Evolutionary conservation across 192 early-diverging fungal genomes (phyloP).

Genomic region (Coemansia sp.): DNA sequence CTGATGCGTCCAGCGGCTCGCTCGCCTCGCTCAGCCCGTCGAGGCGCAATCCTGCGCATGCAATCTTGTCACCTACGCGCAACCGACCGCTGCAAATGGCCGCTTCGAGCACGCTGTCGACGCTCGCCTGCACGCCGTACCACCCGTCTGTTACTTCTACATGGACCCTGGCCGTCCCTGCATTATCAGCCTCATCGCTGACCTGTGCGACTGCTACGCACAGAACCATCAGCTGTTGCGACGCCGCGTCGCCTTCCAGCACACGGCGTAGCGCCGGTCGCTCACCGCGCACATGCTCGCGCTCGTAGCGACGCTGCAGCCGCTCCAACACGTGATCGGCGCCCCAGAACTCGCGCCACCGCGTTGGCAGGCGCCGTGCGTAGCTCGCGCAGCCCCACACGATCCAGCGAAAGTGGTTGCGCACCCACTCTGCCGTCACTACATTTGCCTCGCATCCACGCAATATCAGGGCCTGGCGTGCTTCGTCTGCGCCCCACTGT

Average conservation of each 20-base stretch:
- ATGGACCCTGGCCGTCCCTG: not conserved
- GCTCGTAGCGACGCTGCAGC: slow-evolving; percentile 28
- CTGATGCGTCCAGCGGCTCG: slow-evolving; percentile 20
- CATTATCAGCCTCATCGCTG: too few species aligned
- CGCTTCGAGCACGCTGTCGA: slow-evolving; percentile 20
- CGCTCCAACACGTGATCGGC: slow-evolving; percentile 14
- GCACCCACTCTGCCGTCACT: slow-evolving; percentile 24
- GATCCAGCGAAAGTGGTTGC: slow-evolving; percentile 45
- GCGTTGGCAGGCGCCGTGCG: slow-evolving; percentile 30
- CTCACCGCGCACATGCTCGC: slow-evolving; percentile 31
- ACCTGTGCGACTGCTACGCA: slow-evolving; percentile 14
- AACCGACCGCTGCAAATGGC: slow-evolving; percentile 20
- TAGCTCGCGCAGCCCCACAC: slow-evolving; percentile 38
- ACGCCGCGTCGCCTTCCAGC: slow-evolving; percentile 29
- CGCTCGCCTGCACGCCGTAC: slow-evolving; percentile 24
- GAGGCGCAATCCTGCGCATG: slow-evolving; percentile 23
- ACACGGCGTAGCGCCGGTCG: slow-evolving; percentile 33
- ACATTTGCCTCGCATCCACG: slow-evolving; percentile 20
- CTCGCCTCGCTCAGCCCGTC: slow-evolving; percentile 21
- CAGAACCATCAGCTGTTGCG: slow-evolving; percentile 43
- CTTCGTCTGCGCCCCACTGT: slow-evolving; percentile 36
- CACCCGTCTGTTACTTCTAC: slow-evolving; percentile 47
- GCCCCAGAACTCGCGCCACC: slow-evolving; percentile 30
- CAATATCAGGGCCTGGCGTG: slow-evolving; percentile 17
- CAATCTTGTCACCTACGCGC: slow-evolving; percentile 40